Percentiles rank a stretch among this genome's conserved stretches.
Conservation (phyloP, 192 early-diverging fungal genomes). For the Mortierella hygrophila region DNA sequence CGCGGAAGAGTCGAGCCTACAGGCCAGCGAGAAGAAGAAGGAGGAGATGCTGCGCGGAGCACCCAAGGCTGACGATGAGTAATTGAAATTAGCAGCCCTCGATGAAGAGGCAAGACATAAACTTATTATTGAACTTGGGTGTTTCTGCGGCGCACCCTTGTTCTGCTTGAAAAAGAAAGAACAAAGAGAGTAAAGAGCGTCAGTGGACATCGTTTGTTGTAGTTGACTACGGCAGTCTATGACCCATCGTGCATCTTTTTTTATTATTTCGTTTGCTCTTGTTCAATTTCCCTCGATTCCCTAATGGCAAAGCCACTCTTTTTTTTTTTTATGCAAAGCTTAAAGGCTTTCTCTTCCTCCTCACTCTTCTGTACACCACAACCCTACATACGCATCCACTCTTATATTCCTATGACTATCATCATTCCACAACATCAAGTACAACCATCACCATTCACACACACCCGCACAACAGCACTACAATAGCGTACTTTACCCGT, state of each 20-base stretch:
- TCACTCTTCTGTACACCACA: not conserved
- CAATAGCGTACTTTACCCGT: not conserved
- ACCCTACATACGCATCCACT: too few species aligned
- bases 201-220: too few species aligned
- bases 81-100: not conserved
- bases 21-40: conserved; percentile 26
- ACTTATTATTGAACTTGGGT: not conserved
- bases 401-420: too few species aligned
- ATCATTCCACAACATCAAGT: too few species aligned
- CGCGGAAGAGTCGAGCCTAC: conserved; percentile 31
- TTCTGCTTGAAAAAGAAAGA: not conserved
- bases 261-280: not conserved
- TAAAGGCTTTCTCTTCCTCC: not conserved
- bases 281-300: not conserved
- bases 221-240: not conserved
- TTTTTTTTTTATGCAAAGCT: not conserved
- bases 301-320: not conserved
- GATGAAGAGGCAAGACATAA: not conserved
- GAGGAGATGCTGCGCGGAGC: conserved; percentile 42
- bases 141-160: not conserved
- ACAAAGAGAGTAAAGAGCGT: not conserved
- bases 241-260: not conserved
- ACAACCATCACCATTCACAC: too few species aligned
- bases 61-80: conserved; percentile 10
- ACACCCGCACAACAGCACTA: too few species aligned